Evolutionary conservation across 2,329 filamentous ascomycete genomes (phyloP), one percentile per base, ranked within the genome.

Genomic region (Aquanectria penicillioides): DNA sequence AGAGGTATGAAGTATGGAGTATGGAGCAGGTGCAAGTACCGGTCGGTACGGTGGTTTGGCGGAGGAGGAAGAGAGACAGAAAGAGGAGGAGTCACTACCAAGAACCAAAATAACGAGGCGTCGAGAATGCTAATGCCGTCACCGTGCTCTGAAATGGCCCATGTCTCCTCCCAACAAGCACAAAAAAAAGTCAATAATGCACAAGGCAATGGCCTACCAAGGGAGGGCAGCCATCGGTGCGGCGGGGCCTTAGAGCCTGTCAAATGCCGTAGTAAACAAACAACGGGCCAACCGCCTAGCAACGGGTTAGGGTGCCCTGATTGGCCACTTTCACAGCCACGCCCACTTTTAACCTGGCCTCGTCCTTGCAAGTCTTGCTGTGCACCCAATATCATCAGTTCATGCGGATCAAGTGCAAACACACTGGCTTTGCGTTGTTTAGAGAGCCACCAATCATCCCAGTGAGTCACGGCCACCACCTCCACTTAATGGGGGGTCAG

Each of bases 221-320:
- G 48, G 59, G 46, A 56, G 52, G 55, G 44, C 40, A 62, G 50
- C 48, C 28, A 33, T 31, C 20, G 56, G 60, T 46, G 58, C 61
- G 56, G 68, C 68, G 69, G 69, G 65, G 69, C 64, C 48, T 38
- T 67, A 59, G 29, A 25, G 53, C 44, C 48, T 52, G 56, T 37
- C 46, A 64, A 55, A 48, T 54, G 50, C 57, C 48, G 57, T 63
- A 69, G 71, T 74, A 74, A 74, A 74, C 71, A 74, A 74, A 74
- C 72, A 72, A 68, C 64, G 57, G 62, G 62, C 62, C 68, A 71
- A 72, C 72, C 58, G 64, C 72, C 68, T 65, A 73, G 72, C 72
- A 74, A 74, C 72, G 68, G 61, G 20, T 18, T 20, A 13, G 11
- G 20, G 36, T 28, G 34, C 34, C 31, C 56, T 56, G 36, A 72